A percentile compares a stretch with the other conserved stretches of the same genome.
Evolutionary conservation across 2,329 filamentous ascomycete genomes (phyloP).

Genomic region (Colletotrichum orchidophilum): DNA sequence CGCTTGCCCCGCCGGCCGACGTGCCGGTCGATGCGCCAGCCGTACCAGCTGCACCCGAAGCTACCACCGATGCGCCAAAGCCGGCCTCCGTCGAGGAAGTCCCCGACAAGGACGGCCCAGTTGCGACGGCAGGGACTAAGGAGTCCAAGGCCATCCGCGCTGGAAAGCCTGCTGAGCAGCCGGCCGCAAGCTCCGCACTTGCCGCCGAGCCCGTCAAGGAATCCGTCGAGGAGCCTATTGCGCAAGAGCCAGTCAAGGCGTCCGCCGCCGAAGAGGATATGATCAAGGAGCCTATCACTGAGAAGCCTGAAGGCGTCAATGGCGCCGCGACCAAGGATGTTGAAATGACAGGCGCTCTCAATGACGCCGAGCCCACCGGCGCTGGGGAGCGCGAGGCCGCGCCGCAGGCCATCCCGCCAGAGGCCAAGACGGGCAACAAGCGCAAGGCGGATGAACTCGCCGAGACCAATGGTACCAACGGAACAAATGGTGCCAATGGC

Average conservation of each 20-base stretch:
- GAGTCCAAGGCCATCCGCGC: conserved; percentile 38
- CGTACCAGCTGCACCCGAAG: conserved; percentile 37
- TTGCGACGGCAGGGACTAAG: conserved; percentile 38
- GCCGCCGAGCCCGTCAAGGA: conserved; percentile 15
- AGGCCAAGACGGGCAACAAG: conserved; percentile 46
- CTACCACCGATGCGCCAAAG: conserved; percentile 47
- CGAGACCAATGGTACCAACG: conserved; percentile 36
- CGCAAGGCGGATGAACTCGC: conserved; percentile 47
- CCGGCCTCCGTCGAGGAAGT: conserved; percentile 28
- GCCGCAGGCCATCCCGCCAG: conserved; percentile 31
- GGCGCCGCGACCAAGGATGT: conserved; percentile 35
- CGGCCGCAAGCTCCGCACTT: conserved; percentile 14
- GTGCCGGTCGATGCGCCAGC: conserved; percentile 27
- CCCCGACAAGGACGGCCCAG: conserved; percentile 31
- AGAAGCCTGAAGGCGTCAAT: conserved; percentile 35
- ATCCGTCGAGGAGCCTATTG: conserved; percentile 35
- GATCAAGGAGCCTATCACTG: conserved; percentile 44
- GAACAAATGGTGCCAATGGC: conserved; percentile 35
- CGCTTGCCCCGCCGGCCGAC: conserved; percentile 31
- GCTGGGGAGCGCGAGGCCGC: conserved; percentile 27
- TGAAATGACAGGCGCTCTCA: conserved; percentile 37
- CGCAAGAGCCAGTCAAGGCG: conserved; percentile 40
- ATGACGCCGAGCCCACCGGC: conserved; percentile 26
- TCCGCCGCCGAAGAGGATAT: conserved; percentile 37
- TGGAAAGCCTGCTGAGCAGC: conserved; percentile 5